Percentiles rank a stretch among this genome's conserved stretches.
These are phyloP conservation scores for Backusella macrospora DNA, from an alignment of 192 early-diverging fungal species.

Conservation along the genomic window DNA sequence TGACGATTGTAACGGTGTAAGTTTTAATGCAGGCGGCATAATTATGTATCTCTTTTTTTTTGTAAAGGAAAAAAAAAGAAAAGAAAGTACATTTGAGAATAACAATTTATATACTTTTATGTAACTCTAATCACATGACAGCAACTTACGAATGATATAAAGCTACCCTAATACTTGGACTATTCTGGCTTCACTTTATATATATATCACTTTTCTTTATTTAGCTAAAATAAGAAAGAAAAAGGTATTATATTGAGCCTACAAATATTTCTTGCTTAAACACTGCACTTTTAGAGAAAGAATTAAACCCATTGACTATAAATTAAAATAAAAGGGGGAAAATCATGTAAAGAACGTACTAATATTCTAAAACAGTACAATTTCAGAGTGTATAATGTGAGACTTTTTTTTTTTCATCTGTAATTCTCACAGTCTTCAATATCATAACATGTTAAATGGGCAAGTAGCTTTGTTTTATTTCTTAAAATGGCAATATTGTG, in stretches of 20 bases:
- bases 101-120: conserved; percentile 1
- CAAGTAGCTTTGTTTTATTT: not conserved
- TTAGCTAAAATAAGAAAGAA: no score
- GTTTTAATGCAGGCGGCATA: not conserved
- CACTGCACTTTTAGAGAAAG: no score
- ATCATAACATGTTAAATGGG: not conserved
- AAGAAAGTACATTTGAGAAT: not conserved
- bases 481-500: not conserved
- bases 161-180: not conserved
- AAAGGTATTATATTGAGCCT: no score
- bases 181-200: no score
- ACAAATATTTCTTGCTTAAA: no score
- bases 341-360: not conserved
- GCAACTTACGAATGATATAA: not conserved
- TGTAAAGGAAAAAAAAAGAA: not conserved
- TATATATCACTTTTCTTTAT: no score
- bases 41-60: not conserved
- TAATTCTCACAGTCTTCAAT: not conserved
- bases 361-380: conserved; percentile 2
- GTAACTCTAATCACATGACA: not conserved
- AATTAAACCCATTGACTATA: no score
- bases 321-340: no score
- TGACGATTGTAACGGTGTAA: conserved; percentile 34
- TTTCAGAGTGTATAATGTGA: conserved; percentile 6
- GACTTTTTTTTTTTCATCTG: conserved; percentile 2